Base-by-base conservation (phyloP, 2,329 filamentous ascomycete genomes). In the Aspergillus sclerotialis region DNA sequence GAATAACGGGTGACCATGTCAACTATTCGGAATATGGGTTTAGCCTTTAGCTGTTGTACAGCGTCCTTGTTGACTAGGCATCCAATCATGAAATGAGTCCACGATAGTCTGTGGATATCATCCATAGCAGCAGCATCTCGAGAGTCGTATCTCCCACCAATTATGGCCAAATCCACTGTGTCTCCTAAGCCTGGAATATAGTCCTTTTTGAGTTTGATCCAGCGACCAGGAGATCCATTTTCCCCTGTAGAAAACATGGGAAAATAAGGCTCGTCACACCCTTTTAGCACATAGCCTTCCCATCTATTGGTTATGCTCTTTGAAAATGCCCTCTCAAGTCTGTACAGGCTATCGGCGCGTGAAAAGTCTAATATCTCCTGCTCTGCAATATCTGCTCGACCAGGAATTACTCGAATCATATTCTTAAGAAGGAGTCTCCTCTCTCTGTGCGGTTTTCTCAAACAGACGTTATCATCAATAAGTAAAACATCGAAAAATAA, bases 151-250 rank as follows among this genome's bases (percentile, higher is more conserved):
- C 77, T 76, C 5, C 78, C 88, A 0, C 85, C 88, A 3, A 94
- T 66, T 2, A 90, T 71, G 2, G 83, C 80, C 52, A 94, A 84
- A 55, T 94, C 89, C 7, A 84, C 84, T 18, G 87, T 77, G 40
- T 93, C 88, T 1, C 87, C 86, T 53, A 90, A 76, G 3, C 78
- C 78, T 16, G 73, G 70, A 24, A 94, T 75, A 49, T 93, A 94
- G 50, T 92, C 85, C 50, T 87, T 87, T 59, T 94, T 94, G 27
- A 94, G 60, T 60, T 94, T 94, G 50, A 94, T 84, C 54, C 78
- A 82, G 66, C 18, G 68, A 42, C 47, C 61, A 46, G 47, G 29
- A 44, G 48, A 52, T 37, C 30, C 46, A 37, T 49, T 49, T 13
- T 36, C 53, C 28, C 46, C 28, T 50, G 49, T 18, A 42, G 52